A percentile compares a stretch with the other conserved stretches of the same genome.
phyloP scores from a whole-genome alignment of 1,284 basidiomycete genomes.

The Ustilago cynodontis region DNA sequence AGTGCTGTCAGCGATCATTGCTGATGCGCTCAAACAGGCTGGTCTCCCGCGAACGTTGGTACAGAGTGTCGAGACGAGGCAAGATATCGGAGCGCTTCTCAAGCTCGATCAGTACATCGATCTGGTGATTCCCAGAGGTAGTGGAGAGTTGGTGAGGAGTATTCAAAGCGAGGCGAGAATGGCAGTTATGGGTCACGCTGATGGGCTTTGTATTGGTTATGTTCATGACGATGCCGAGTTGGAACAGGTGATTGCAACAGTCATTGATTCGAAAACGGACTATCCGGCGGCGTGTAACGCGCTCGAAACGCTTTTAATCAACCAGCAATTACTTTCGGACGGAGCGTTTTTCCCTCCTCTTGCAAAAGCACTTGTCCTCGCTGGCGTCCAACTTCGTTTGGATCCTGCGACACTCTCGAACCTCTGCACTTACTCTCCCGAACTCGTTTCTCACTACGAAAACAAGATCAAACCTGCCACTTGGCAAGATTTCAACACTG shows the following conservation, averaged over 20 bases:
- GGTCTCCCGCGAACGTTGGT: slow-evolving; percentile 83
- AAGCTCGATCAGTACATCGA: slow-evolving; percentile 92
- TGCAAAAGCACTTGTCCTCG: slow-evolving; percentile 78
- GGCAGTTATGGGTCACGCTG: slow-evolving; percentile 98
- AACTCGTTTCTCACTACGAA: slow-evolving; percentile 56
- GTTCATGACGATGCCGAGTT: slow-evolving; percentile 84
- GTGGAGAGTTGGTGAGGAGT: slow-evolving; percentile 86
- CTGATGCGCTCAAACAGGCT: slow-evolving; percentile 77
- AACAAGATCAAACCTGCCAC: slow-evolving; percentile 49
- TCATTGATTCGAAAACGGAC: slow-evolving; percentile 92
- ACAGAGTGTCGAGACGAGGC: slow-evolving; percentile 91
- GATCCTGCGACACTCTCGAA: slow-evolving; percentile 72
- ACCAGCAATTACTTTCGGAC: slow-evolving; percentile 73
- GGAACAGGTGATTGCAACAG: slow-evolving; percentile 83
- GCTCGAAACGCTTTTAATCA: slow-evolving; percentile 88
- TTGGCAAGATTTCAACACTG: slow-evolving; percentile 81
- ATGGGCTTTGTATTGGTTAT: slow-evolving; percentile 91
- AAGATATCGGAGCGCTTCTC: slow-evolving; percentile 88
- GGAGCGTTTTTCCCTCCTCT: slow-evolving; percentile 80
- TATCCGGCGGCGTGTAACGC: slow-evolving; percentile 98
- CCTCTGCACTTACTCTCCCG: background rate
- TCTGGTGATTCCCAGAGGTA: slow-evolving; percentile 94
- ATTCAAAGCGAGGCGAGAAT: slow-evolving; percentile 93
- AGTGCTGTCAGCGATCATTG: slow-evolving; percentile 74
- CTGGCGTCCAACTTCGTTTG: slow-evolving; percentile 83